Base-by-base conservation (phyloP, 257 asterid genomes). In the Verbena officinalis region DNA sequence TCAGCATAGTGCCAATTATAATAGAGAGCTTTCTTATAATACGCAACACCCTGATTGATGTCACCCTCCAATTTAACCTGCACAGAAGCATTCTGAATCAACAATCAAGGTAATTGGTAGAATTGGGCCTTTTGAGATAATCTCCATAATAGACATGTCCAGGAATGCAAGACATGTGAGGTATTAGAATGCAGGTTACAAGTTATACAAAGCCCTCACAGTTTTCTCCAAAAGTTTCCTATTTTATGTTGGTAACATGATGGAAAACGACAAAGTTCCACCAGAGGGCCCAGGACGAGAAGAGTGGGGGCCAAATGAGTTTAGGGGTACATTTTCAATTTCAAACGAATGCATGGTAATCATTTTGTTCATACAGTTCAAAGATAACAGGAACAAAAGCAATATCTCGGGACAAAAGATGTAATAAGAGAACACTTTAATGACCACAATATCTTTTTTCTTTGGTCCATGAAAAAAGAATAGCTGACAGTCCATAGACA, bases 1-100 rank as follows among this genome's bases (percentile, higher is more conserved):
- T 94, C 99, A 67, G 99, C 98, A 70, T 94, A 94, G 70, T 90
- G 99, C 98, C 98, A 94, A 69, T 94, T 94, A 73, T 90, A 94
- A 77, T 72, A 86, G 31, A 94, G 86, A 51, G 99, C 99, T 71
- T 85, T 90, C 86, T 90, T 88, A 77, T 94, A 94, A 73, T 86
- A 88, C 31, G 89, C 83, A 62, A 94, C 80, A 39, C 99, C 99
- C 80, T 90, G 99, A 74, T 79, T 62, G 79, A 91, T 88, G 80
- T 88, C 93, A 64, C 99, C 99, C 79, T 94, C 99, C 86, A 94
- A 71, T 77, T 94, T 94, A 64, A 94, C 99, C 99, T 94, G 86
- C 50, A 78, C 7, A 19, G 59, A 45, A 70, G 71, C 65, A 63
- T 9, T 59, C 45, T 9, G 46, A 57, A 31, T 71, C 55, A 73